Conservation (phyloP, 371 early-diverging fungal species). For the Saksenaea oblongispora region DNA sequence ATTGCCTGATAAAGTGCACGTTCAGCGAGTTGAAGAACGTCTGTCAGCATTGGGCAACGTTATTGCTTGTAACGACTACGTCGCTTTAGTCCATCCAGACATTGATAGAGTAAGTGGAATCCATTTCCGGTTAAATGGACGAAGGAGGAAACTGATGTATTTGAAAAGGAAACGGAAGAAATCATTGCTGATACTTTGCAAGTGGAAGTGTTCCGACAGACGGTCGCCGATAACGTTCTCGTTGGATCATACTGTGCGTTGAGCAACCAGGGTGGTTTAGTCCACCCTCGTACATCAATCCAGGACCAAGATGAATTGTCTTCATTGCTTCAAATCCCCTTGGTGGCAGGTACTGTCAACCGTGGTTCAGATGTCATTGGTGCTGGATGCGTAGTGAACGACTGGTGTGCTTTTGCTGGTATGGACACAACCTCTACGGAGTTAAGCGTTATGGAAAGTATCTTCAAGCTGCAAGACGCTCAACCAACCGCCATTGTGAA, state of each 20-base stretch:
- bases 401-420: slow-evolving; percentile 99
- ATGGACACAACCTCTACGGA: slow-evolving; percentile 98
- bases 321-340: slow-evolving; percentile 95
- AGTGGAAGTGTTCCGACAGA: slow-evolving; percentile 99
- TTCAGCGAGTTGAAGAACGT: slow-evolving; percentile 98
- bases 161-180: slow-evolving; percentile 89
- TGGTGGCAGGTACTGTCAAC: slow-evolving; percentile 99
- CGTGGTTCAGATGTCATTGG: slow-evolving; percentile 99
- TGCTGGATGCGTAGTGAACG: slow-evolving; percentile 98
- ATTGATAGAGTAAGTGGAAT: slow-evolving; percentile 73
- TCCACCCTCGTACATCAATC: slow-evolving; percentile 95
- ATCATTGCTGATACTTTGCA: slow-evolving; percentile 97
- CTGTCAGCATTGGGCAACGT: slow-evolving; percentile 99
- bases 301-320: slow-evolving; percentile 99
- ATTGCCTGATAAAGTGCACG: slow-evolving; percentile 93
- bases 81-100: slow-evolving; percentile 99
- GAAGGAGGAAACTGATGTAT: slow-evolving; percentile 13
- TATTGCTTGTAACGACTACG: slow-evolving; percentile 99
- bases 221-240: slow-evolving; percentile 98
- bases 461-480: slow-evolving; percentile 96
- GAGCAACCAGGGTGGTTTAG: slow-evolving; percentile 98
- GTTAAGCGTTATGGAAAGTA: slow-evolving; percentile 97
- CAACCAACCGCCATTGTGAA: slow-evolving; percentile 90
- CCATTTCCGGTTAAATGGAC: not conserved
- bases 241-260: slow-evolving; percentile 98